Evolutionary conservation across 2,329 filamentous ascomycete species (phyloP).

Genomic region (Coniochaeta pulveracea): DNA sequence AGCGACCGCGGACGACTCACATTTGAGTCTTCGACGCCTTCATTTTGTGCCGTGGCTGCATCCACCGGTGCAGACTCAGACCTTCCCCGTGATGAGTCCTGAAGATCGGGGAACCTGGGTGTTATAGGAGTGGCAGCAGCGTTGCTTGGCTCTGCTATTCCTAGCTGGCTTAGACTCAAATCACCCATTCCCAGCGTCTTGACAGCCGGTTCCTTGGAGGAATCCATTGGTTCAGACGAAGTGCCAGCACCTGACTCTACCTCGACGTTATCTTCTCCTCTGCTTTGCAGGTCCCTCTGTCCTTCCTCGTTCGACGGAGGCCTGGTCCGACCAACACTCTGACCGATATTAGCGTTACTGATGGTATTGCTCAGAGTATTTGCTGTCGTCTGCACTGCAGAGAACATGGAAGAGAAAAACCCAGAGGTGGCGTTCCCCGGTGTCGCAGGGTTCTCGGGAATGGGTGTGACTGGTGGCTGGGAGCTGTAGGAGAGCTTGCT

Average conservation of each 20-base stretch:
- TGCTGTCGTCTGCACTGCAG: constrained; percentile 85
- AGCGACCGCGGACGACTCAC: constrained; percentile 34
- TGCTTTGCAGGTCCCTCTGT: constrained; percentile 12
- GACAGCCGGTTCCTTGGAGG: constrained; percentile 62
- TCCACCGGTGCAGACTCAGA: constrained; percentile 51
- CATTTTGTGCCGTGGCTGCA: constrained; percentile 13
- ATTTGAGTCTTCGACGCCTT: constrained; percentile 23
- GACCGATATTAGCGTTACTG: constrained; percentile 48
- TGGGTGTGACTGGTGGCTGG: constrained; percentile 63
- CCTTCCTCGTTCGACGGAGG: constrained; percentile 18
- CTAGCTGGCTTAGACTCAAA: constrained; percentile 78
- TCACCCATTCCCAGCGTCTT: constrained; percentile 85
- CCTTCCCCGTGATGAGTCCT: constrained; percentile 25
- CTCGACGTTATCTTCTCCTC: constrained; percentile 27
- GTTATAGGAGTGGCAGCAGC: constrained; percentile 43
- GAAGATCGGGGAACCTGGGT: constrained; percentile 39
- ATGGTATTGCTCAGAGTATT: constrained; percentile 65
- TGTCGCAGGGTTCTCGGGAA: constrained; percentile 50
- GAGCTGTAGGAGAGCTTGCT: constrained; percentile 81
- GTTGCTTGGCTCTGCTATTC: constrained; percentile 54
- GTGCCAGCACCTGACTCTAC: constrained; percentile 31
- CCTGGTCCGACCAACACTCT: constrained; percentile 26
- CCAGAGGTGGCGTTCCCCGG: constrained; percentile 47
- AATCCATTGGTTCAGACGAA: constrained; percentile 27
- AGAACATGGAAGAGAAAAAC: constrained; percentile 91